Conservation (phyloP, 2,329 filamentous ascomycete species). For the Aspergillus sp. region DNA sequence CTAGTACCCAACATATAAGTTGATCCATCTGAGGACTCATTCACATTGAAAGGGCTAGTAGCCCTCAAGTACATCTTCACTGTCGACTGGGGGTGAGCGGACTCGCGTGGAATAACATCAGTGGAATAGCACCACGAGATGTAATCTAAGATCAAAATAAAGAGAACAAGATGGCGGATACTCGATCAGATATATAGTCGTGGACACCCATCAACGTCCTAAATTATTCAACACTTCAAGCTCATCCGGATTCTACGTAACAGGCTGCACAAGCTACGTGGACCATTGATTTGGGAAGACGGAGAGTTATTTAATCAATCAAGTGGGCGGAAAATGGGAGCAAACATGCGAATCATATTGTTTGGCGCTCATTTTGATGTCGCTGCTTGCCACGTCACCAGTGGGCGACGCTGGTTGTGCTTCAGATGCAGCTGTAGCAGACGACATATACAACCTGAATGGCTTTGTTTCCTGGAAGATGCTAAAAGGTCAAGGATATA, state of each 20-base stretch:
- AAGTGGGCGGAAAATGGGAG: constrained; percentile 15
- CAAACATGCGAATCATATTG: constrained; percentile 23
- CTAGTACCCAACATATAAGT: background rate
- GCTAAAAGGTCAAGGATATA: constrained; percentile 10
- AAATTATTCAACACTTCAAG: constrained; percentile 12
- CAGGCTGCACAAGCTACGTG: constrained; percentile 28
- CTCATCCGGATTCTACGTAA: constrained; percentile 4
- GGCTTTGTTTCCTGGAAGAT: constrained; percentile 9
- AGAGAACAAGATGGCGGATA: background rate
- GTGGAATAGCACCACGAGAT: background rate
- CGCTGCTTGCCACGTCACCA: constrained; percentile 35
- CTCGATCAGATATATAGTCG: constrained; percentile 4
- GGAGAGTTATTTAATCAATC: constrained; percentile 20
- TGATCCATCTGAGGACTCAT: background rate
- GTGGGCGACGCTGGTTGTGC: constrained; percentile 26
- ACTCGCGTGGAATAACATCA: background rate
- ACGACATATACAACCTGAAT: constrained; percentile 12
- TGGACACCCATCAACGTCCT: background rate
- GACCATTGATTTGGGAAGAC: constrained; percentile 22
- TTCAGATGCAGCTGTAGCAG: constrained; percentile 18
- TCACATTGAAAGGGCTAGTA: background rate
- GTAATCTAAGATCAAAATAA: background rate
- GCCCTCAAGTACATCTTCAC: background rate
- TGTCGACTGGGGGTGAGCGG: too few species aligned
- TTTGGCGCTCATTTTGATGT: constrained; percentile 22